phyloP scores from a whole-genome alignment of 768 basidiomycete species.

The Tephrocybe sp. region DNA sequence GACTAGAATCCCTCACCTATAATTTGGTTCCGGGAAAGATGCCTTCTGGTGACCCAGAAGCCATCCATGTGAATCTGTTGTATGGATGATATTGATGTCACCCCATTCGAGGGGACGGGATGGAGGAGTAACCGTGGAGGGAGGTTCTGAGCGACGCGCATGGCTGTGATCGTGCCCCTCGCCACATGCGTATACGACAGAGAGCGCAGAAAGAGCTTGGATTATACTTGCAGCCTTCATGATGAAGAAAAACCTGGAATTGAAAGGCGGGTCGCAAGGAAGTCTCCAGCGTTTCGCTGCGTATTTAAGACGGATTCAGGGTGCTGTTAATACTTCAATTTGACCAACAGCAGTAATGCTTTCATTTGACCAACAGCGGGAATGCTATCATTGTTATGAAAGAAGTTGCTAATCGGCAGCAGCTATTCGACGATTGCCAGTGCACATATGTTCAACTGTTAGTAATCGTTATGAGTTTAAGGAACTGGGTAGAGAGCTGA shows the following conservation, averaged over 20 bases:
- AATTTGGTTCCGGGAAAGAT: slow-evolving; percentile 52
- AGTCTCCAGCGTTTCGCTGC: background rate
- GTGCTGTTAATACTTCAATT: no score
- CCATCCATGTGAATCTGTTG: slow-evolving; percentile 74
- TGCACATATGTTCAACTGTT: no score
- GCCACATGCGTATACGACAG: background rate
- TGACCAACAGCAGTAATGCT: no score
- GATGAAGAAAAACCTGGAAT: background rate
- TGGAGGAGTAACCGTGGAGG: slow-evolving; percentile 51
- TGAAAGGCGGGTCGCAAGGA: background rate
- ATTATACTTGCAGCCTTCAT: background rate
- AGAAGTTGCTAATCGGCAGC: no score
- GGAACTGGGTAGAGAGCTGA: no score
- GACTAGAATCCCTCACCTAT: slow-evolving; percentile 38
- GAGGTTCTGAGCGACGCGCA: slow-evolving; percentile 29
- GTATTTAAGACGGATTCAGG: no score
- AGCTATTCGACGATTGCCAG: no score
- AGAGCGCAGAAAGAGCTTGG: background rate
- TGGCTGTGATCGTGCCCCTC: slow-evolving; percentile 26
- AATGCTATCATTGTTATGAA: no score
- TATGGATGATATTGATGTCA: slow-evolving; percentile 85
- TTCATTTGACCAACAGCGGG: no score
- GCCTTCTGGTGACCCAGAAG: slow-evolving; percentile 81
- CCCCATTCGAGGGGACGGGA: slow-evolving; percentile 76
- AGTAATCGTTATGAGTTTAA: no score